Evolutionary conservation across 2,329 filamentous ascomycete species (phyloP).

Genomic region (Pseudogymnoascus sp.): DNA sequence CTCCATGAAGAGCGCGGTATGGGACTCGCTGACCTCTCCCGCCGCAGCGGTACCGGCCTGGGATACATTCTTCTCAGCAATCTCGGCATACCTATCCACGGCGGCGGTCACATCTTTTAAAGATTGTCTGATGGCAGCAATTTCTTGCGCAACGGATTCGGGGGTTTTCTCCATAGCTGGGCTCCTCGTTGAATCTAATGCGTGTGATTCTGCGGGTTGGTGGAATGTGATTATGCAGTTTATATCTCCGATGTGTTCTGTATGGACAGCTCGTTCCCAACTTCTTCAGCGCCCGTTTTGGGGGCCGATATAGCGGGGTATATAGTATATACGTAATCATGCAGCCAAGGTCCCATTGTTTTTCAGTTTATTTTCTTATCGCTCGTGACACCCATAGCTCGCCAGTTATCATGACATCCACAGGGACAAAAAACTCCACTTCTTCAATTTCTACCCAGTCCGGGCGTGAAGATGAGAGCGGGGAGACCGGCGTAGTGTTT

Average conservation of each 20-base stretch:
- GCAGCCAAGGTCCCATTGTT: neutral
- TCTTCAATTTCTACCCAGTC: constrained; percentile 1
- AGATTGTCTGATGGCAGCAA: constrained; percentile 16
- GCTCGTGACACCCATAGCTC: neutral
- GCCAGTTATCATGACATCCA: neutral
- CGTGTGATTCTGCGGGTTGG: neutral
- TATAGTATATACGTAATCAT: neutral
- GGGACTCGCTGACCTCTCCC: constrained; percentile 14
- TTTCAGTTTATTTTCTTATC: neutral
- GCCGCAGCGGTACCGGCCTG: constrained; percentile 6
- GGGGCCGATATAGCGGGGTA: neutral
- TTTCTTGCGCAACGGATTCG: constrained; percentile 15
- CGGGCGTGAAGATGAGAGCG: neutral
- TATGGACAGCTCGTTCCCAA: neutral
- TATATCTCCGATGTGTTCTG: neutral
- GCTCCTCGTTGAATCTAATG: neutral
- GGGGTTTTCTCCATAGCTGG: constrained; percentile 9
- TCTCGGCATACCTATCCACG: constrained; percentile 15
- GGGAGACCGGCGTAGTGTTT: neutral
- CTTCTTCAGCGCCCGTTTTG: neutral
- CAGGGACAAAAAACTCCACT: neutral
- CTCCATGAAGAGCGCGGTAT: constrained; percentile 11
- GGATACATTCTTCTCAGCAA: constrained; percentile 13
- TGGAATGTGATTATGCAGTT: neutral
- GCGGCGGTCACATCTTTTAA: constrained; percentile 15